A percentile compares a stretch with the other conserved stretches of the same genome.
Conservation (phyloP, 2,329 filamentous ascomycete species). For the Myriangium duriaei region DNA sequence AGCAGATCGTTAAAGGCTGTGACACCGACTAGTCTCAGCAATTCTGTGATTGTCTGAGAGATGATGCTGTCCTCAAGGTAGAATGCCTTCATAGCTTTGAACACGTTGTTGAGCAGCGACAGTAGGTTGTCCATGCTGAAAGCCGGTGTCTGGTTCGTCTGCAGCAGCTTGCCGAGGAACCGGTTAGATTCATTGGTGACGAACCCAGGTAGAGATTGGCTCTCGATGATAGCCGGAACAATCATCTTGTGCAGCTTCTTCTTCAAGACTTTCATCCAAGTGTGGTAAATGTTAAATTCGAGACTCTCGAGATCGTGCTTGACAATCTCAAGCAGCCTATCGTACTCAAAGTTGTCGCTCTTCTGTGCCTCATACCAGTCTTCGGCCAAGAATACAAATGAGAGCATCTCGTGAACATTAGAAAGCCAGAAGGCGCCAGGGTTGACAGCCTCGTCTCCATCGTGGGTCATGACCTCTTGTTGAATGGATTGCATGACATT, state of each 20-base stretch:
- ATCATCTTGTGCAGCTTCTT: conserved; percentile 99
- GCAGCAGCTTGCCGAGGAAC: conserved; percentile 92
- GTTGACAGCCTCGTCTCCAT: conserved; percentile 93
- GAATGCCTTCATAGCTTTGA: conserved; percentile 97
- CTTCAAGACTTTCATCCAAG: conserved; percentile 99
- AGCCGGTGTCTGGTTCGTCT: conserved; percentile 79
- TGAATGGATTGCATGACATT: conserved; percentile 99
- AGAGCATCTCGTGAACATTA: conserved; percentile 99
- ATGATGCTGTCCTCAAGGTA: conserved; percentile 95
- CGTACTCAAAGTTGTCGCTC: conserved; percentile 98
- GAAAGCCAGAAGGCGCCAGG: conserved; percentile 97
- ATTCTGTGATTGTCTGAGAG: conserved; percentile 86
- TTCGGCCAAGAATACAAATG: conserved; percentile 96
- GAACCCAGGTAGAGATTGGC: conserved; percentile 92
- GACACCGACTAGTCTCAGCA: conserved; percentile 84
- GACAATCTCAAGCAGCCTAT: conserved; percentile 92
- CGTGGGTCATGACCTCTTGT: conserved; percentile 98
- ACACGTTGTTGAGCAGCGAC: conserved; percentile 90
- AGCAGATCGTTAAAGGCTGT: conserved; percentile 97
- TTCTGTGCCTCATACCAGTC: conserved; percentile 99
- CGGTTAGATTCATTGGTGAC: conserved; percentile 97
- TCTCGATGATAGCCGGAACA: conserved; percentile 97
- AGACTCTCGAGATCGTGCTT: conserved; percentile 97
- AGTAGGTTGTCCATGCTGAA: conserved; percentile 99
- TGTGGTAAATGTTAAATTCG: conserved; percentile 99